Base-by-base conservation (phyloP, 2,329 filamentous ascomycete species). In the Cordyceps cicadae region DNA sequence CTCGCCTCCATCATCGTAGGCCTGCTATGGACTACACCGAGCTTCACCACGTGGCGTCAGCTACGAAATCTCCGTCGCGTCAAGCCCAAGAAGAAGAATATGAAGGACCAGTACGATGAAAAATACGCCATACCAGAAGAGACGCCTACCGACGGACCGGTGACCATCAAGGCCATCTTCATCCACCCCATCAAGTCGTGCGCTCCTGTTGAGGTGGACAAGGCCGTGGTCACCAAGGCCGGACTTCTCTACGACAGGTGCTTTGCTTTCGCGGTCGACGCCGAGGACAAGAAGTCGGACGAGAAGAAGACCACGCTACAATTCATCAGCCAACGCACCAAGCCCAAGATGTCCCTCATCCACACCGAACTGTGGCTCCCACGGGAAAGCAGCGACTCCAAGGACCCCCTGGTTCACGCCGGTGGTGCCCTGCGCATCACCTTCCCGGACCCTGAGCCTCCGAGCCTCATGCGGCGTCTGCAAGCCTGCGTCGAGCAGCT, bases 131-230 rank as follows among this genome's bases (percentile, higher is more conserved):
- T 50, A 0, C 63, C 64, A 0, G 63, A 64, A 43, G 57, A 19
- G 3, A 46, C n/a, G 1, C 5, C 51, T 3, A 52, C n/a, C 5
- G 8, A 37, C 0, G 43, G 62, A 1, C 59, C 69, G 0, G 63
- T 67, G 1, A 62, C 61, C 2, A 62, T 70, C 62, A 70, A 70
- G 26, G 68, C 69, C 4, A 61, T 70, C 0, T 68, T 66, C 3
- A 62, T 70, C 5, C 68, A 70, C 12, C 69, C 69, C 0, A 62
- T 70, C 54, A 70, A 70, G 41, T 70, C 69, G 0, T 70, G 68
- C 46, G 66, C 61, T 1, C 66, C 67, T 0, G 56, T 70, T 5
- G 69, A 70, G 32, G 12, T 70, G 17, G 34, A 66, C 15, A 57
- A 65, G 2, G 66, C 66, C 0, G 21, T 64, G 6, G 63, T 70